Evolutionary conservation across 176 grass and related monocot species (phyloP).

Genomic region (Aegilops sharonensis): DNA sequence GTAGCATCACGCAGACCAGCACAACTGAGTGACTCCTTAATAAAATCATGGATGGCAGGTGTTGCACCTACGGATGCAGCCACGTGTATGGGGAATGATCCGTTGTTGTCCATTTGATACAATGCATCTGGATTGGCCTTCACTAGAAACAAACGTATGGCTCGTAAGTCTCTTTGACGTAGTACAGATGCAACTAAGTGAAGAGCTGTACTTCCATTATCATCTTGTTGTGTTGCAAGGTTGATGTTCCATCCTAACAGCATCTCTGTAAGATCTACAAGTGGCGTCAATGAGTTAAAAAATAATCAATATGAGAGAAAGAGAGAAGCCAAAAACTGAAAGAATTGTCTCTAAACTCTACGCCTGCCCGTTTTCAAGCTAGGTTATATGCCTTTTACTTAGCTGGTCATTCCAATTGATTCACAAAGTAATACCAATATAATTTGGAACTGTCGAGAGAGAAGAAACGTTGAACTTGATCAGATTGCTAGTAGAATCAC

Average conservation of each 20-base stretch:
- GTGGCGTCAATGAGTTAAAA: not conserved
- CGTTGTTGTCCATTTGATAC: not conserved
- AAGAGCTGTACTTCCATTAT: not conserved
- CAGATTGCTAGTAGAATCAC: too few species aligned
- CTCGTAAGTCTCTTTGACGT: not conserved
- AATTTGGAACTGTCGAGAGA: too few species aligned
- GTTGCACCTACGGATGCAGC: not conserved
- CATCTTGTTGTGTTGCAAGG: not conserved
- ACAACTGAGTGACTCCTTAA: not conserved
- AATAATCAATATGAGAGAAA: not conserved
- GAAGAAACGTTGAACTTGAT: too few species aligned
- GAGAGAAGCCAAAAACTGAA: not conserved
- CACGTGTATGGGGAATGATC: not conserved
- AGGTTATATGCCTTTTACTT: too few species aligned
- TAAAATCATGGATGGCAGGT: rapidly evolving
- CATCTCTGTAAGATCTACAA: not conserved
- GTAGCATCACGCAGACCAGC: not conserved
- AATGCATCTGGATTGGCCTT: not conserved
- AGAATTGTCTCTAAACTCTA: not conserved
- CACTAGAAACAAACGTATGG: not conserved
- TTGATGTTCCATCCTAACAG: not conserved
- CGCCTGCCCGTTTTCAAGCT: too few species aligned
- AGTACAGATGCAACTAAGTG: not conserved
- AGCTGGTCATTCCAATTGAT: too few species aligned
- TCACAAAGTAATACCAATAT: too few species aligned